A percentile compares a stretch with the other conserved stretches of the same genome.
Conservation (phyloP, 202 grass and related monocot species). For the Sporobolus alterniflorus region DNA sequence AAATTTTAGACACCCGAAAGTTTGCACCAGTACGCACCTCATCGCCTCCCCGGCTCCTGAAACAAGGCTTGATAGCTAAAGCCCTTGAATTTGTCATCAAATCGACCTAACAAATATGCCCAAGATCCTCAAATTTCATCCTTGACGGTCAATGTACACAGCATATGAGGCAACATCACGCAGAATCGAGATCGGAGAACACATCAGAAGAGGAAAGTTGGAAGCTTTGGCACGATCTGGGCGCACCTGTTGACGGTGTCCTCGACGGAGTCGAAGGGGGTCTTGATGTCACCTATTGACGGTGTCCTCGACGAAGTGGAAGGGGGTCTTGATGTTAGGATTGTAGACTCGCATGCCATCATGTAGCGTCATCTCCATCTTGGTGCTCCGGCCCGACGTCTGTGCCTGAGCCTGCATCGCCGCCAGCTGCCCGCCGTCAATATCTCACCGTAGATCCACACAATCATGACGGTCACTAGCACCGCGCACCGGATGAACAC, state of each 20-base stretch:
- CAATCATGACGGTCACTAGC: slow-evolving; percentile 66
- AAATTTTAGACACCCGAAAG: too few relatives aligned
- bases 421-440: slow-evolving; percentile 83
- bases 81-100: neutral
- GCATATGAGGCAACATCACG: neutral
- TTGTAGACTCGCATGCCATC: slow-evolving; percentile 91
- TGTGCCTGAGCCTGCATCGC: slow-evolving; percentile 27
- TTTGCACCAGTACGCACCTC: too few relatives aligned
- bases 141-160: neutral
- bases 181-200: neutral
- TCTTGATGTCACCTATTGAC: slow-evolving; percentile 85
- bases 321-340: slow-evolving; percentile 83
- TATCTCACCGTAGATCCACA: slow-evolving; percentile 92
- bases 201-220: neutral
- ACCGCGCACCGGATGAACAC: slow-evolving; percentile 77
- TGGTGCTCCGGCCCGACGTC: slow-evolving; percentile 61
- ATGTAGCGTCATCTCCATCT: slow-evolving; percentile 96
- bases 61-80: too few relatives aligned
- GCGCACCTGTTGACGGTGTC: slow-evolving; percentile 87
- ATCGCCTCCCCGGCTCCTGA: too few relatives aligned
- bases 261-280: slow-evolving; percentile 87
- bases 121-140: neutral
- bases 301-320: slow-evolving; percentile 92
- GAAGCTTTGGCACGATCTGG: slow-evolving; percentile 4
- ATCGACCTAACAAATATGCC: neutral